Evolutionary conservation across 202 grass and related monocot species (phyloP).

Genomic region (Elaeis oleifera): DNA sequence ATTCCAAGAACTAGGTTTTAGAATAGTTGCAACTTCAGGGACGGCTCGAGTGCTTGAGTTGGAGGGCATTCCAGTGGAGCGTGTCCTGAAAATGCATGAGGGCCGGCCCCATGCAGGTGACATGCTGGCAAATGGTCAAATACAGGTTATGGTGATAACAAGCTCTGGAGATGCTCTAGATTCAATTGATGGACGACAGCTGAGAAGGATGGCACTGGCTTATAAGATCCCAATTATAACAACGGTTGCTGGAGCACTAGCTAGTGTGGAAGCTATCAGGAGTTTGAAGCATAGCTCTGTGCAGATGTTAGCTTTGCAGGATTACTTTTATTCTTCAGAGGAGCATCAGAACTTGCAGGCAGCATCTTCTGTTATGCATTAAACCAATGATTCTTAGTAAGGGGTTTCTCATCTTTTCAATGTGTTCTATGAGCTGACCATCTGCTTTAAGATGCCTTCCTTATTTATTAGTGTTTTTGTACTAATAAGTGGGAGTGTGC

Average conservation of each 20-base stretch:
- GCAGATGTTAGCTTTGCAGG: slow-evolving; percentile 77
- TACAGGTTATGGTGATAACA: slow-evolving; percentile 96
- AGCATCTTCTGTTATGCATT: slow-evolving; percentile 36
- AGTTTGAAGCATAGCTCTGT: slow-evolving; percentile 76
- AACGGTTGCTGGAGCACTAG: slow-evolving; percentile 80
- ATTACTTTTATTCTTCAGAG: slow-evolving; percentile 62
- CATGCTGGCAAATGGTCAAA: slow-evolving; percentile 80
- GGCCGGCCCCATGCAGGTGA: slow-evolving; percentile 84
- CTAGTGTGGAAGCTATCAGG: slow-evolving; percentile 78
- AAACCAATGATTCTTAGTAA: slow-evolving; percentile 3
- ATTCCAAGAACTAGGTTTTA: slow-evolving; percentile 70
- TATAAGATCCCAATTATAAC: slow-evolving; percentile 91
- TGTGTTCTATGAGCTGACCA: too few species aligned
- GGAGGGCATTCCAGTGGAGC: slow-evolving; percentile 65
- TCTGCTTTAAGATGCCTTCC: too few species aligned
- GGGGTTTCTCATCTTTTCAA: neutral
- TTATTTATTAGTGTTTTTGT: too few species aligned
- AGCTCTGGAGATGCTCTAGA: slow-evolving; percentile 83
- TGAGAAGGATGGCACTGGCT: slow-evolving; percentile 70
- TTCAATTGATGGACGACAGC: slow-evolving; percentile 70
- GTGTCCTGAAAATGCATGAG: slow-evolving; percentile 91
- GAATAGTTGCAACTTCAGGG: slow-evolving; percentile 77
- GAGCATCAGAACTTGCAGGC: slow-evolving; percentile 42
- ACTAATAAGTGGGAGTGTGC: too few species aligned
- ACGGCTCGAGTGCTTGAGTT: slow-evolving; percentile 76